Conservation (phyloP, 2,329 filamentous ascomycete species). For the Didymella sp. region DNA sequence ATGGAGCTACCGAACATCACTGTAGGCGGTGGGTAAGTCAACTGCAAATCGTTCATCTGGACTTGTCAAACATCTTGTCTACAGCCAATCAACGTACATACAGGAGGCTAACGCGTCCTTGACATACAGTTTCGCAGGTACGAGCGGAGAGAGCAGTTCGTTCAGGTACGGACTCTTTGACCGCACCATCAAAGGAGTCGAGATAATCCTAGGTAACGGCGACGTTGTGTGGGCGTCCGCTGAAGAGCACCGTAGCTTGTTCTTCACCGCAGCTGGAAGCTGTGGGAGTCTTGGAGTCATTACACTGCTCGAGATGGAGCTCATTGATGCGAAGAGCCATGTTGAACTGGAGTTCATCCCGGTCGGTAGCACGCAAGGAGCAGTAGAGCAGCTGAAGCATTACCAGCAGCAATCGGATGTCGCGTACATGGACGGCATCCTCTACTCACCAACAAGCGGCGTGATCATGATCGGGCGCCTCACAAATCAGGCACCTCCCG, state of each 20-base stretch:
- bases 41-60: background rate
- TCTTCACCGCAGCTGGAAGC: conserved; percentile 65
- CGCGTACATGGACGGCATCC: conserved; percentile 75
- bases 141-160: conserved; percentile 70
- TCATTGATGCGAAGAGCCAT: conserved; percentile 61
- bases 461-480: conserved; percentile 69
- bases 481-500: conserved; percentile 55
- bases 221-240: conserved; percentile 59
- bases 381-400: conserved; percentile 58
- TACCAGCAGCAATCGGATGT: conserved; percentile 51
- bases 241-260: conserved; percentile 59
- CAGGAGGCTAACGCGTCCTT: background rate
- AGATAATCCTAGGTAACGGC: conserved; percentile 68
- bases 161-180: conserved; percentile 73
- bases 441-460: conserved; percentile 63
- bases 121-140: conserved; percentile 63
- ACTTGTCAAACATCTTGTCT: background rate
- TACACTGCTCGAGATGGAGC: conserved; percentile 66
- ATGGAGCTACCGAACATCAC: conserved; percentile 78
- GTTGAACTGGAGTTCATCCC: conserved; percentile 70
- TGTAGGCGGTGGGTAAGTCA: conserved; percentile 62
- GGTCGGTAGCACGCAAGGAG: conserved; percentile 57
- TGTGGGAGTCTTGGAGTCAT: conserved; percentile 68
- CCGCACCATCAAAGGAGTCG: conserved; percentile 65
- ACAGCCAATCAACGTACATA: background rate